These are phyloP conservation scores for Leucocoprinus leucothites DNA, from an alignment of 768 basidiomycete species.

Conservation along the genomic window DNA sequence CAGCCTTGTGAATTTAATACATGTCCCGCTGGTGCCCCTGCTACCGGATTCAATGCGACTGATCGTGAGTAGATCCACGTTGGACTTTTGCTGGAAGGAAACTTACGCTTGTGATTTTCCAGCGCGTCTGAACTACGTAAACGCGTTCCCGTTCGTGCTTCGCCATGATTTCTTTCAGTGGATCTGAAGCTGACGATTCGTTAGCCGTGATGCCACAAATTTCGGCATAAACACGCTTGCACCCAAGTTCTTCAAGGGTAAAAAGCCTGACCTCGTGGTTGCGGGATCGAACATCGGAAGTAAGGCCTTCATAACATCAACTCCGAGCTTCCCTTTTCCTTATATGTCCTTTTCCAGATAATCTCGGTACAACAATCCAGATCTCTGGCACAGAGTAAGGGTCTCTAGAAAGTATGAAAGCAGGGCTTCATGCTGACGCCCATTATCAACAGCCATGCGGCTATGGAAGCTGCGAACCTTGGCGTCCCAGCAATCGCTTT, in stretches of 20 bases:
- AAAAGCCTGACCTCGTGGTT: constrained; percentile 33
- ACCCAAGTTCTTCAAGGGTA: constrained; percentile 28
- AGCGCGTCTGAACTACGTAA: constrained; percentile 35
- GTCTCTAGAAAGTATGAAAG: background rate
- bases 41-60: constrained; percentile 37
- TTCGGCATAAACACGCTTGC: constrained; percentile 38
- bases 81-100: background rate
- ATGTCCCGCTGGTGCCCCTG: constrained; percentile 41
- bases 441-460: constrained; percentile 30
- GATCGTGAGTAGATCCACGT: constrained; percentile 27
- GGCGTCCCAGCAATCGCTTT: constrained; percentile 42
- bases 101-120: background rate
- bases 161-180: background rate
- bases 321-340: background rate
- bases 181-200: background rate
- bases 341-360: constrained; percentile 15
- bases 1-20: constrained; percentile 45
- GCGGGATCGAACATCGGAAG: constrained; percentile 34
- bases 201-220: constrained; percentile 27
- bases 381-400: constrained; percentile 35
- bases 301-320: constrained; percentile 9
- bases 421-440: background rate
- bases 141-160: constrained; percentile 29
- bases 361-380: constrained; percentile 23
- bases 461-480: constrained; percentile 34